Evolutionary conservation across 2,329 filamentous ascomycete species (phyloP), one percentile per base, ranked within the genome.

Genomic region (Aphanocladium album): DNA sequence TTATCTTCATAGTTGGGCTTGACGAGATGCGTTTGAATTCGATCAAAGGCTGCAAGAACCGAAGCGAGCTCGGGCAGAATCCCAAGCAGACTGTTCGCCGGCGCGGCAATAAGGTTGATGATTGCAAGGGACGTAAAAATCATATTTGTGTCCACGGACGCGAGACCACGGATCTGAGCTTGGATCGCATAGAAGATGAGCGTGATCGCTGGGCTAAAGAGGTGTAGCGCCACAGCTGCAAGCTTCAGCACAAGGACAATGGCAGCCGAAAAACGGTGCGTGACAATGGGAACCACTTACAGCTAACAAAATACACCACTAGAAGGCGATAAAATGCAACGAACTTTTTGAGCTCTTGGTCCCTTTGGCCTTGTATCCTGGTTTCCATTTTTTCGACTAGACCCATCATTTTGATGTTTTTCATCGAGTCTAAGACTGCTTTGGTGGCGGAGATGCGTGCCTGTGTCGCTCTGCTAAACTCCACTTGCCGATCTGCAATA

Each of bases 331-430:
- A 59, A 35, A 65, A 54, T 8, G n/a, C n/a, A 46, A 61, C 35
- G 35, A 50, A 62, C 14, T 57, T n/a, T 21, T 52, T 43, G 12
- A 63, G 56, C 50, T 64, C 63, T 5, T 39, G 5, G 14, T 58
- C 50, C 25, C 62, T 55, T 14, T 53, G 49, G 2, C n/a, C 30
- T 25, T 57, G 63, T n/a, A 65, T 60, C 19, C 61, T 59, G 14
- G 43, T 33, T n/a, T 62, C 35, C 41, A 62, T 60, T 9, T 47
- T 49, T n/a, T 60, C 51, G 14, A 55, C 39, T 27, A 60, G 43
- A 53, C 63, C 63, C 62, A 64, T 63, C 61, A 64, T 64, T n/a
- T 60, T 63, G 57, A 64, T 60, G 39, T 57, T 62, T 25, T 64
- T 64, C 23, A 64, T 62, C 2, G 60, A 57, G 60, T 64, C 62